Evolutionary conservation across 176 grass and related monocot genomes (phyloP), one percentile per base, ranked within the genome.

Genomic region (Pharus latifolius): DNA sequence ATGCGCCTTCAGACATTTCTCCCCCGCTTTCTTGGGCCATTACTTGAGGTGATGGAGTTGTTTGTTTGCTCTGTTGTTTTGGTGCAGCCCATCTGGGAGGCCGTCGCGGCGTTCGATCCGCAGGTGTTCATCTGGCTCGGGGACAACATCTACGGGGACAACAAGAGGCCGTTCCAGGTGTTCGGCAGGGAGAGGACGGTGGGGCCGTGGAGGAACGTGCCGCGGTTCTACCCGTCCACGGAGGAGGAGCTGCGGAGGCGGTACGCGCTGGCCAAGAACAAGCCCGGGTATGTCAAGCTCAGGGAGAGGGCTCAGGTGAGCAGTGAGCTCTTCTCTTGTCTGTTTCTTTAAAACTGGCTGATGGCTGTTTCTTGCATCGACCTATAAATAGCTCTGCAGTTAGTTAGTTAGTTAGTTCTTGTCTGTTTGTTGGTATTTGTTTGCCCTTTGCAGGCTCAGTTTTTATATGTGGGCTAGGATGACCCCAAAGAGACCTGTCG

Each of bases 61-160:
- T 48, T 81, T 44, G 6, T 18, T 22, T 23, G 6, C 13, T 43
- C 16, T n/a, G 35, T 22, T 43, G 19, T 51, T 46, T 14, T 23
- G 3, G 17, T 76, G 78, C 83, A 97, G 94, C 89, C 94, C 50
- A 86, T 97, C 15, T 92, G 94, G 94, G 75, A 90, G 14, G 78
- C 86, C 24, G 59, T 97, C 24, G 24, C 42, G 54, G 81, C 74
- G 46, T 97, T 92, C 84, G 67, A 78, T 28, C 89, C 94, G n/a
- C 88, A 90, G 74, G 52, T 97, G 29, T 97, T 97, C 82, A 50
- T 97, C 40, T 97, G 89, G 94, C 71, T 97, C 53, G 94, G 94
- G 33, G 94, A 97, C 86, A 97, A 97, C 69, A 80, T 97, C 43
- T 97, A 97, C 59, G 89, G 93, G 42, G 93, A 97, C 81, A 88